These are phyloP conservation scores for Pseudotulostoma volvatum DNA, from an alignment of 495 filamentous ascomycete genomes.

Conservation along the genomic window DNA sequence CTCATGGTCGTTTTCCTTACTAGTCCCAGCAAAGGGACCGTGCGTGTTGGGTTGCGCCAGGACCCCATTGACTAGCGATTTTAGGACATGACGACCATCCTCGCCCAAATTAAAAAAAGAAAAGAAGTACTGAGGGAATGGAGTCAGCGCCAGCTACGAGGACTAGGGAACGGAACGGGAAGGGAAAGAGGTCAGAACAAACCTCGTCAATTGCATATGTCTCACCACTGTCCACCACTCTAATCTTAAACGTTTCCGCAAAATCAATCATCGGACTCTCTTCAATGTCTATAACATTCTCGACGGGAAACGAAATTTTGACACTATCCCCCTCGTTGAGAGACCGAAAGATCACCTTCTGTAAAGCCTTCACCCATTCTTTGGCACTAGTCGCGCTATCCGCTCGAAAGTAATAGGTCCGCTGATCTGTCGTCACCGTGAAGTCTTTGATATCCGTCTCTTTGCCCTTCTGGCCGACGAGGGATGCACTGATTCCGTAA, in stretches of 20 bases:
- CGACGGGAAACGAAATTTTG: slow-evolving; percentile 81
- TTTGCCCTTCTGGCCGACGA: slow-evolving; percentile 54
- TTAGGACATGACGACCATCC: slow-evolving; percentile 68
- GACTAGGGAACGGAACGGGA: neutral
- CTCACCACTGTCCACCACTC: slow-evolving; percentile 81
- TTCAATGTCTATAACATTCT: slow-evolving; percentile 83
- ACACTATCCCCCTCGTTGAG: slow-evolving; percentile 96
- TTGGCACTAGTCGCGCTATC: slow-evolving; percentile 80
- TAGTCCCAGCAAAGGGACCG: slow-evolving; percentile 17
- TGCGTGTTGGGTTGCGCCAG: slow-evolving; percentile 32
- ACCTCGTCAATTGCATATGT: slow-evolving; percentile 93
- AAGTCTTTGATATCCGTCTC: slow-evolving; percentile 54
- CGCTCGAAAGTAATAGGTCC: slow-evolving; percentile 75
- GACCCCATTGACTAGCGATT: slow-evolving; percentile 53
- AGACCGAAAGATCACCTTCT: slow-evolving; percentile 87
- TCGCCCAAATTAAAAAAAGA: slow-evolving; percentile 81
- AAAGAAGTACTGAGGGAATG: slow-evolving; percentile 87
- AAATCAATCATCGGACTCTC: slow-evolving; percentile 83
- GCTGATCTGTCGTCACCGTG: slow-evolving; percentile 63
- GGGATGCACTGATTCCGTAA: slow-evolving; percentile 73
- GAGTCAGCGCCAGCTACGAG: slow-evolving; percentile 11
- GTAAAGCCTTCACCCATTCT: slow-evolving; percentile 91
- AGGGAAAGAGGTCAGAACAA: slow-evolving; percentile 12
- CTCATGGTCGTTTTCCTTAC: slow-evolving; percentile 13
- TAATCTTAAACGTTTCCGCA: slow-evolving; percentile 85